Conservation (phyloP, 768 basidiomycete genomes). For the Holtermanniella nyarrowii region DNA sequence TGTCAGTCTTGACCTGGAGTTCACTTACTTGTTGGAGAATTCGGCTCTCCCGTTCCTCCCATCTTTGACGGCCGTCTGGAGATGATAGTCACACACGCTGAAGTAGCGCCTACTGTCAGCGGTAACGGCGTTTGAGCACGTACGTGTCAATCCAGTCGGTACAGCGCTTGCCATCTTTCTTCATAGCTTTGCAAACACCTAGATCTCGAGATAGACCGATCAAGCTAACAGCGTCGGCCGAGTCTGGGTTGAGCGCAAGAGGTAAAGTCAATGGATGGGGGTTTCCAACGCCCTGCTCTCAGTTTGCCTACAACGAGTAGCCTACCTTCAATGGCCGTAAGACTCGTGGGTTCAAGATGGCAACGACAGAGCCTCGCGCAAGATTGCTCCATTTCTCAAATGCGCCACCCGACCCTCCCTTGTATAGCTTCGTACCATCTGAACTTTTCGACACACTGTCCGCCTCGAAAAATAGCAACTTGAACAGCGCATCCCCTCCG, state of each 20-base stretch:
- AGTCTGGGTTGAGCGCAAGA: slow-evolving; percentile 76
- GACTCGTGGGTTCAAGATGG: slow-evolving; percentile 76
- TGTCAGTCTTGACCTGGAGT: too few species aligned
- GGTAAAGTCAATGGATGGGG: slow-evolving; percentile 73
- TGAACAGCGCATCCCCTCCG: slow-evolving; percentile 72
- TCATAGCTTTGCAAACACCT: slow-evolving; percentile 67
- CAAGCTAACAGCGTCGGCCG: slow-evolving; percentile 65
- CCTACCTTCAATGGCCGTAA: slow-evolving; percentile 75
- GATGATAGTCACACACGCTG: slow-evolving; percentile 77
- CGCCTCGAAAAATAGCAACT: slow-evolving; percentile 77
- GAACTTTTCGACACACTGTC: slow-evolving; percentile 48
- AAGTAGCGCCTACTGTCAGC: slow-evolving; percentile 33
- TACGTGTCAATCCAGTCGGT: slow-evolving; percentile 72
- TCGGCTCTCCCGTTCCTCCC: slow-evolving; percentile 69
- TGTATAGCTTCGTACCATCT: slow-evolving; percentile 56
- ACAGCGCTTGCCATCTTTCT: slow-evolving; percentile 70
- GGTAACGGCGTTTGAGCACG: slow-evolving; percentile 8
- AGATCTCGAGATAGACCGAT: slow-evolving; percentile 81
- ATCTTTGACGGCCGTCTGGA: slow-evolving; percentile 67
- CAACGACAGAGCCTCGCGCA: slow-evolving; percentile 79
- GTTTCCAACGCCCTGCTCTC: slow-evolving; percentile 25
- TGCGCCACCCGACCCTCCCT: slow-evolving; percentile 83
- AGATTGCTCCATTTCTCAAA: slow-evolving; percentile 73
- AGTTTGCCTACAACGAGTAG: background rate
- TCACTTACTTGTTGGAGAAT: slow-evolving; percentile 65